Percentiles rank a stretch among this genome's conserved stretches.
Evolutionary conservation across 129 eudicot species (phyloP).

Genomic region (Calendula officinalis): DNA sequence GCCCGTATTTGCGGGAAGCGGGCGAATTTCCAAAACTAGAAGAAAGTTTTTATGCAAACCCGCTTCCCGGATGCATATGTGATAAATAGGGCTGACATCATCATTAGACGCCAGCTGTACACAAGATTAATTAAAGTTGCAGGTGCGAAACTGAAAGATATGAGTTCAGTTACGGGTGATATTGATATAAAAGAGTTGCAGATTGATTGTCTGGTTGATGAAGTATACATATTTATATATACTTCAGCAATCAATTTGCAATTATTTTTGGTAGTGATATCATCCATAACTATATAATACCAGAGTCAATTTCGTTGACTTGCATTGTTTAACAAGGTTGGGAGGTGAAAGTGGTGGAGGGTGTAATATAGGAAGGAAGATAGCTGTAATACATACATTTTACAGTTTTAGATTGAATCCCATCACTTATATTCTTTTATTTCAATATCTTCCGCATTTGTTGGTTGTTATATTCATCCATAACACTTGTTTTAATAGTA

Average conservation of each 20-base stretch:
- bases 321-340: too few species aligned
- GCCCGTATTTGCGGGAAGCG: slow-evolving; percentile 70
- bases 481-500: neutral
- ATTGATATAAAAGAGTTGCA: slow-evolving; percentile 9
- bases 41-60: slow-evolving; percentile 97
- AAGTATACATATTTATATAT: neutral
- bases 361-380: too few species aligned
- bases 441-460: neutral
- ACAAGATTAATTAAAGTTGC: slow-evolving; percentile 5
- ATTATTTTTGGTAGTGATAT: too few species aligned
- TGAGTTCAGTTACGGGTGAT: neutral
- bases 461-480: neutral
- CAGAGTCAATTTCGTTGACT: too few species aligned
- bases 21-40: slow-evolving; percentile 98
- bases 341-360: too few species aligned
- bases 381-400: too few species aligned
- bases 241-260: too few species aligned
- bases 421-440: neutral
- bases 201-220: slow-evolving; percentile 1
- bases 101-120: neutral
- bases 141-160: neutral
- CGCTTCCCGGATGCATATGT: slow-evolving; percentile 90
- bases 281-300: too few species aligned
- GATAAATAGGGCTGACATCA: slow-evolving; percentile 27
- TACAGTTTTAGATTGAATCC: neutral